Evolutionary conservation across 768 basidiomycete species (phyloP).

Genomic region (Dendrothele bispora): DNA sequence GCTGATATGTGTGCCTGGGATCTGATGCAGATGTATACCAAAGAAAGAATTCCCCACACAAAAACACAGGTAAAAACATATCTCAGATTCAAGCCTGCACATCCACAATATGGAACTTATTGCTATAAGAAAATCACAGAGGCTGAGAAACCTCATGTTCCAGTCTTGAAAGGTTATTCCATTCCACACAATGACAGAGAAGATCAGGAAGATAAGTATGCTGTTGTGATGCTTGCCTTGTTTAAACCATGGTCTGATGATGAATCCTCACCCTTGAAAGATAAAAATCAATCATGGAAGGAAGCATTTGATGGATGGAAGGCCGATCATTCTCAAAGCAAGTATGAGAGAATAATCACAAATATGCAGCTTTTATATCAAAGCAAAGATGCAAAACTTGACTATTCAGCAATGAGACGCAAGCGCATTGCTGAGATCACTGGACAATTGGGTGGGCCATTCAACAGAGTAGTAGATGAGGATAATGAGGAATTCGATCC

Average conservation of each 20-base stretch:
- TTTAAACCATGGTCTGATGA: not conserved
- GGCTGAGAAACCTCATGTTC: not conserved
- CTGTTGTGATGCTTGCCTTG: not conserved
- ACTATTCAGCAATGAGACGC: not conserved
- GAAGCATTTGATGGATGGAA: no score
- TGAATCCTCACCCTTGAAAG: no score
- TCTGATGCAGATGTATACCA: not conserved
- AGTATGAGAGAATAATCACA: not conserved
- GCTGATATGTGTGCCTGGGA: slow-evolving; percentile 1
- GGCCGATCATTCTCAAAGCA: not conserved
- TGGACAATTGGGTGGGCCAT: no score
- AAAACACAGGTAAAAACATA: slow-evolving; percentile 3
- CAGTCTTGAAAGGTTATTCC: slow-evolving; percentile 3
- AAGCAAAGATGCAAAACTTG: not conserved
- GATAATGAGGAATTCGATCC: slow-evolving; percentile 1
- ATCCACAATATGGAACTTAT: slow-evolving; percentile 11
- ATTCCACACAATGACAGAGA: slow-evolving; percentile 6
- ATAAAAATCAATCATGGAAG: no score
- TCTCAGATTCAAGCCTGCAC: slow-evolving; percentile 5
- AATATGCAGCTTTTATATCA: not conserved
- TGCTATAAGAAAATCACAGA: slow-evolving; percentile 9
- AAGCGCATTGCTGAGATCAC: not conserved
- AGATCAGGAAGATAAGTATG: slow-evolving; percentile 6
- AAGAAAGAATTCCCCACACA: not conserved
- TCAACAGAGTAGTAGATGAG: no score